Evolutionary conservation across 306 rosid species (phyloP), one percentile per base, ranked within the genome.

Genomic region (Prunus mongolica): DNA sequence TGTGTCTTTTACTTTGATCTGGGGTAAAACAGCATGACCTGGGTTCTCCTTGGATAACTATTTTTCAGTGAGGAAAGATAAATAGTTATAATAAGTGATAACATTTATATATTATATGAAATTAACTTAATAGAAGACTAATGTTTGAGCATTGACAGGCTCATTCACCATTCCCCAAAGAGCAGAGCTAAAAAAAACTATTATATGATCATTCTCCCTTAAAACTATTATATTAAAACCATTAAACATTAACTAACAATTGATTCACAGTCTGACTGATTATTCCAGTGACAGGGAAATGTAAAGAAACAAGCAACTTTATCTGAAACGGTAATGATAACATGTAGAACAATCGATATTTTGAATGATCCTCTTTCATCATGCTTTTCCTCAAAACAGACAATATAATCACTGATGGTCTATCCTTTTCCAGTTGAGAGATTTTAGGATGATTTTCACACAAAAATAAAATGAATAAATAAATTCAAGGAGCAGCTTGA

Each of bases 11-110:
- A 91, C 91, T 56, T 65, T 87, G 71, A 89, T 87, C 88, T 86
- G 92, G n/a, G 93, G 87, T 73, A 84, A 73, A 47, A 83, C 68
- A 57, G 44, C 76, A 3, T 19, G 70, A 47, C 49, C 20, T 19
- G 88, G 88, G 70, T 89, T 87, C 82, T 89, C 97, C 77, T 85
- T 90, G 0, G 91, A 67, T 79, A 83, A 80, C 97, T 92, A 57
- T 32, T 79, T 78, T 78, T 71, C 55, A 30, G 64, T 25, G 55
- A 82, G 49, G 34, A 65, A 66, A 20, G 25, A 25, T 25, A 41
- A 38, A 64, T 6, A 8, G 67, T 45, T 24, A 58, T 15, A 38
- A 1, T 8, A 4, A 15, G 44, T 22, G 54, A n/a, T n/a, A 38
- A 6, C 46, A 22, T 13, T 56, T 30, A 8, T 5, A 41, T 14